These are phyloP conservation scores for Tetratostichococcus sp. DNA, from an alignment of 139 green algal species.

Conservation along the genomic window DNA sequence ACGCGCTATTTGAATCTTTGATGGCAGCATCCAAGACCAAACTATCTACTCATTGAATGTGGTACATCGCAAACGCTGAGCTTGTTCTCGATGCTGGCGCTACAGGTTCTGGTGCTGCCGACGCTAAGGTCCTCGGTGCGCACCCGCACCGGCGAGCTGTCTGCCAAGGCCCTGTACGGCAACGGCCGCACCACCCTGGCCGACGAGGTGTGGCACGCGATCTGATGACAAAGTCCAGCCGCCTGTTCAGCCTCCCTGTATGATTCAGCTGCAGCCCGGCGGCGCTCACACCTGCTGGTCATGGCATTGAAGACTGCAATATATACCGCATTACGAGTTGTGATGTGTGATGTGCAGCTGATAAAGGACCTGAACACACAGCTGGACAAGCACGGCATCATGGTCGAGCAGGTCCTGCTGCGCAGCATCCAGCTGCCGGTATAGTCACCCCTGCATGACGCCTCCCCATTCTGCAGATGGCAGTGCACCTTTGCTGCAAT, in stretches of 20 bases:
- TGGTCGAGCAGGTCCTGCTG: constrained; percentile 20
- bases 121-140: constrained; percentile 1
- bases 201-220: not conserved
- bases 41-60: too few relatives aligned
- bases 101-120: constrained; percentile 1
- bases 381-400: not conserved
- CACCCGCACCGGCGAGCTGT: not conserved
- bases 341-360: constrained; percentile 1
- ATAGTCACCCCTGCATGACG: too few relatives aligned
- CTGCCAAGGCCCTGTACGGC: constrained; percentile 8
- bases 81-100: too few relatives aligned
- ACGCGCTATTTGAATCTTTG: too few relatives aligned
- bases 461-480: too few relatives aligned
- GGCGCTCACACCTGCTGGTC: too few relatives aligned
- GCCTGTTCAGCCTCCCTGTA: too few relatives aligned
- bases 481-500: too few relatives aligned
- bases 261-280: not conserved
- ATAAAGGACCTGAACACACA: constrained; percentile 8
- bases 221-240: too few relatives aligned
- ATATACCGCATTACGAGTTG: not conserved
- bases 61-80: too few relatives aligned
- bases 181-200: not conserved
- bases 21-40: too few relatives aligned
- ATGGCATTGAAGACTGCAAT: not conserved
- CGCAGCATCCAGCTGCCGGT: constrained; percentile 12